phyloP scores from a whole-genome alignment of 176 grass and related monocot genomes.

The Lolium rigidum region DNA sequence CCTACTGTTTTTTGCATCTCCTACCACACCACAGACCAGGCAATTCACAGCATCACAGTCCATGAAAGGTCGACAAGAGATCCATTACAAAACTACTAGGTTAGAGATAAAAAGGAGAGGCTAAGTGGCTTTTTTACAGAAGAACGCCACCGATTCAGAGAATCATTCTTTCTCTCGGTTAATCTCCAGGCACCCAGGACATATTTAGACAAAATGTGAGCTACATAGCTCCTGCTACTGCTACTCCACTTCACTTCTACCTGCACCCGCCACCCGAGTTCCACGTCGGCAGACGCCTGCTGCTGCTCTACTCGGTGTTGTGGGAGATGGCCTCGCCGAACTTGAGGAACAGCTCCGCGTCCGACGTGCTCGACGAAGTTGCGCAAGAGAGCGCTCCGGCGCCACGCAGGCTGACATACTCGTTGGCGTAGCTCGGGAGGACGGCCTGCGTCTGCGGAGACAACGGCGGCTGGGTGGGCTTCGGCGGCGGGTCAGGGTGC shows the following conservation, averaged over 20 bases:
- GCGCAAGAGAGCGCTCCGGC: conserved; percentile 53
- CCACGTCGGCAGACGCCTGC: background rate
- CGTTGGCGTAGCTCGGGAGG: conserved; percentile 72
- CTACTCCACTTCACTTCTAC: background rate
- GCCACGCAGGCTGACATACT: conserved; percentile 82
- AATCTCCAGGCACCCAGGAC: conserved; percentile 33
- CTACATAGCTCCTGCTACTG: background rate
- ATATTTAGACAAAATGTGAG: conserved; percentile 44
- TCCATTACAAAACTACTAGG: background rate
- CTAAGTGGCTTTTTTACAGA: conserved; percentile 64
- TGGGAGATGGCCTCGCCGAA: conserved; percentile 94
- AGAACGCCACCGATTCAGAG: conserved; percentile 24
- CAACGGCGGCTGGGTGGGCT: conserved; percentile 34
- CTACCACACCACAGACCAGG: background rate
- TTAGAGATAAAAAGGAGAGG: conserved; percentile 20
- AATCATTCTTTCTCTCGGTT: background rate
- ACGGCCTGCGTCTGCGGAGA: background rate
- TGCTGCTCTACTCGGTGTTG: conserved; percentile 54
- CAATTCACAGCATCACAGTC: conserved; percentile 29
- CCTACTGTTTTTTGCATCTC: background rate
- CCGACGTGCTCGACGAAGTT: conserved; percentile 68
- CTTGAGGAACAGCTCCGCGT: conserved; percentile 93
- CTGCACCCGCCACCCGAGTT: background rate
- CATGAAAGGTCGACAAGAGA: background rate
- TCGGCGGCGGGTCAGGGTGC: conserved; percentile 48